Base-by-base conservation (phyloP, 495 filamentous ascomycete species). In the Aspergillus baeticus region DNA sequence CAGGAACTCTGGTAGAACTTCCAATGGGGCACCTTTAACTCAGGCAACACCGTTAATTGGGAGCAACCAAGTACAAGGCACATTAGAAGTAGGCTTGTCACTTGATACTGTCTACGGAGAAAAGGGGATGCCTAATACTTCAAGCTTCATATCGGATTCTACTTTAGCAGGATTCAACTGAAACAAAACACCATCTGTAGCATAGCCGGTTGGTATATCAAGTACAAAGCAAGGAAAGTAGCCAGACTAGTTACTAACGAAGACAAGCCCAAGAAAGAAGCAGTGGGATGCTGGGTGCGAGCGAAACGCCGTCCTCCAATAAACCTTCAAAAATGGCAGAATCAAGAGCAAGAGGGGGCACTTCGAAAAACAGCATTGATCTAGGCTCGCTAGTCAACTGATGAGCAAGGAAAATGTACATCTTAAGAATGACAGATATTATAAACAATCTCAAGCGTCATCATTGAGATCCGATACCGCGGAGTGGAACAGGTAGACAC, bases 391-490 rank as follows among this genome's bases (percentile, higher is more conserved):
- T 65, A 65, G 61, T 59, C 63, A 60, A 60, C 54, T 55, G 52
- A 61, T 46, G 58, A 54, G 43, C 31, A 59, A 60, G 46, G 64
- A 69, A 75, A 69, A 74, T 74, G 66, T 72, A 73, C 72, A 71
- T 66, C 60, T 69, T 68, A 67, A 74, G 62, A 70, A 74, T 63
- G 57, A 64, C 59, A 68, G 63, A 64, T 68, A 71, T 73, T 72
- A 74, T 71, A 61, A 69, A 72, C 65, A 67, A 63, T 61, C 70
- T 68, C 70, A 66, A 67, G 55, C 52, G 49, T 67, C 60, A 59
- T 67, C 59, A 69, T 73, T 65, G 67, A 66, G 67, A 60, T 63
- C 45, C 34, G 58, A 54, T 59, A 42, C 45, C 20, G 44, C 23
- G 57, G 41, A 42, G 37, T 42, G 50, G 34, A 33, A 49, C 6